Evolutionary conservation across 768 basidiomycete genomes (phyloP).

Genomic region (Podaxis carcinomalis): DNA sequence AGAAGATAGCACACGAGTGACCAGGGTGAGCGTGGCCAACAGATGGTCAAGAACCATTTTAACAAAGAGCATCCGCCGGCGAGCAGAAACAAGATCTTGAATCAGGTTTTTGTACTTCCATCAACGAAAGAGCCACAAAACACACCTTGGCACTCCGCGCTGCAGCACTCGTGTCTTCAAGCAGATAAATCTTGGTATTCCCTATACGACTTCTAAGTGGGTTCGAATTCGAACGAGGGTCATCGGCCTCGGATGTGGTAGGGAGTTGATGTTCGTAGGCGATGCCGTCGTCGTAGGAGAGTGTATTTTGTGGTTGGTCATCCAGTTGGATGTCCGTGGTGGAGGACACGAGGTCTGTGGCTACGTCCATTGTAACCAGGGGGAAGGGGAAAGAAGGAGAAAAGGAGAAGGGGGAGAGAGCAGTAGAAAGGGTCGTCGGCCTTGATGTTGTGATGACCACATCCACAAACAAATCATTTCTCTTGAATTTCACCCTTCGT

Average conservation of each 20-base stretch:
- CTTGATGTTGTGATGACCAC: conserved; percentile 6
- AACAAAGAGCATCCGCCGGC: too few relatives aligned
- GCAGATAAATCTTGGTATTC: conserved; percentile 54
- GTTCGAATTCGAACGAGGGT: conserved; percentile 24
- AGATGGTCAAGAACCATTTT: too few relatives aligned
- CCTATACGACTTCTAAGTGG: conserved; percentile 68
- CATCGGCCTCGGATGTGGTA: conserved; percentile 25
- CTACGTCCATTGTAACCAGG: conserved; percentile 41
- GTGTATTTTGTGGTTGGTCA: neutral
- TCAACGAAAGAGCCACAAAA: conserved; percentile 29
- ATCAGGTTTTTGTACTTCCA: conserved; percentile 39
- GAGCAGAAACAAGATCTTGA: conserved; percentile 20
- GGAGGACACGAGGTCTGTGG: conserved; percentile 25
- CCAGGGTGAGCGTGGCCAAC: too few relatives aligned
- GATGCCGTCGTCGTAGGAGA: conserved; percentile 53
- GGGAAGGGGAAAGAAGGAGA: too few relatives aligned
- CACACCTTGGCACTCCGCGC: conserved; percentile 72
- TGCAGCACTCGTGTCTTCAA: conserved; percentile 28
- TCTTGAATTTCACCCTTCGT: conserved; percentile 11
- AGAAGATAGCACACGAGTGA: too few relatives aligned
- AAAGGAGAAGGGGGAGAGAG: neutral
- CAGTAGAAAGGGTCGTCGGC: neutral
- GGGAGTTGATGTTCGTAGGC: conserved; percentile 57
- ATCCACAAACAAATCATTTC: conserved; percentile 5
- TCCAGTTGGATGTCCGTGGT: conserved; percentile 3